Conservation (phyloP, 148 eudicot species). For the Polygonum maritimum region DNA sequence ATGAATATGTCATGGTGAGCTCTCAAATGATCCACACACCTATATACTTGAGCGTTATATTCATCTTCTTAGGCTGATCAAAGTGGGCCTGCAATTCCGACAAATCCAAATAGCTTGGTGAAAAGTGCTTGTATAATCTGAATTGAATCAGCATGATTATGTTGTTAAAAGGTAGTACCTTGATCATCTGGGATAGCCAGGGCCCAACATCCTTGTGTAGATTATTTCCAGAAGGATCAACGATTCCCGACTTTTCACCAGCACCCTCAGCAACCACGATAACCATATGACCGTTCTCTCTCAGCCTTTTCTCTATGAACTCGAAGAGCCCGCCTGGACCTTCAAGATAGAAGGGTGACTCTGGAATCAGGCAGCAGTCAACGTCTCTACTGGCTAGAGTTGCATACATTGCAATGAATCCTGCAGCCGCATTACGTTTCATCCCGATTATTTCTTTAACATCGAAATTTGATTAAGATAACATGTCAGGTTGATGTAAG, state of each 20-base stretch:
- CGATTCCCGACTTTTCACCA: constrained; percentile 12
- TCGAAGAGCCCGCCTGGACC: constrained; percentile 29
- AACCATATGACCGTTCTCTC: constrained; percentile 30
- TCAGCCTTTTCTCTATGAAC: constrained; percentile 21
- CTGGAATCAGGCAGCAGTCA: constrained; percentile 38
- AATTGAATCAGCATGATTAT: background rate
- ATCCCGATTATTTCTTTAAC: background rate
- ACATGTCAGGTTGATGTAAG: background rate
- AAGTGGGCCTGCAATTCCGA: background rate
- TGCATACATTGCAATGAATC: constrained; percentile 28
- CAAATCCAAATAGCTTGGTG: background rate
- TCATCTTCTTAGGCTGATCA: constrained; percentile 1
- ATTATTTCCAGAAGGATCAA: constrained; percentile 9
- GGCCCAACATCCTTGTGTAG: constrained; percentile 3
- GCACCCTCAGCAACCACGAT: constrained; percentile 36
- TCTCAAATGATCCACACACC: background rate
- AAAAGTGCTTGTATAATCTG: background rate
- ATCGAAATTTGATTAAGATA: no score
- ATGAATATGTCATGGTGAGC: background rate
- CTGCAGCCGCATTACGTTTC: background rate
- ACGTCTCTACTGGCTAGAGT: constrained; percentile 32
- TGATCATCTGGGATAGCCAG: constrained; percentile 3
- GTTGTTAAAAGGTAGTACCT: background rate
- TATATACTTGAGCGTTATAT: constrained; percentile 8
- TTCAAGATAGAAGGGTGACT: constrained; percentile 28